Conservation (phyloP, 208 protist species). For the Leishmania aethiopica region DNA sequence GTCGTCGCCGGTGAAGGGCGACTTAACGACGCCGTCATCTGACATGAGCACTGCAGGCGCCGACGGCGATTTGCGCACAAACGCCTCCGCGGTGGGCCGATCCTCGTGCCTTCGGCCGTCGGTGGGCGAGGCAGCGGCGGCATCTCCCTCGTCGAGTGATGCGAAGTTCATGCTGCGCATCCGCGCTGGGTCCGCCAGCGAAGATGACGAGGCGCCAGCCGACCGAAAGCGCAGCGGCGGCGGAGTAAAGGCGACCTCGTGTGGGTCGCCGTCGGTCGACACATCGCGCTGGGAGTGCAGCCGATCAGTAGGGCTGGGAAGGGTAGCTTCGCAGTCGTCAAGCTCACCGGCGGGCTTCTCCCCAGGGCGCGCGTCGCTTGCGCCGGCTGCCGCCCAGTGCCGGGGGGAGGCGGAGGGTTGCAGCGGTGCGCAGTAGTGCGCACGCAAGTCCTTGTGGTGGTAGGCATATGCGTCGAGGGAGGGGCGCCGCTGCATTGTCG, state of each 20-base stretch:
- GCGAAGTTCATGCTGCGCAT: constrained; percentile 20
- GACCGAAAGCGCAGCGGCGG: not conserved
- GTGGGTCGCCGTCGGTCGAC: not conserved
- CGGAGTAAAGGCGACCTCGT: not conserved
- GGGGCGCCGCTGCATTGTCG: not conserved
- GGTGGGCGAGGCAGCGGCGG: not conserved
- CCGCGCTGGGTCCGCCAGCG: constrained; percentile 3
- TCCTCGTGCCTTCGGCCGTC: not conserved
- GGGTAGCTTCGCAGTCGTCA: not conserved
- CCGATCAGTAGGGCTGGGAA: not conserved
- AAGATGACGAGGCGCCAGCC: not conserved
- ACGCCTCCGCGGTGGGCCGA: not conserved
- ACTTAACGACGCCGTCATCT: not conserved
- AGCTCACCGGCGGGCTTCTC: not conserved
- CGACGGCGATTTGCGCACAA: not conserved
- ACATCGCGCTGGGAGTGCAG: not conserved
- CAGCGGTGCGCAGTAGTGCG: not conserved
- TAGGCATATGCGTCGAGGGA: not conserved
- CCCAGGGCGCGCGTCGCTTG: not conserved
- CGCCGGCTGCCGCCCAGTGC: not conserved
- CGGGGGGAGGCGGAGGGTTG: not conserved
- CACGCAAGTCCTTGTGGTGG: not conserved
- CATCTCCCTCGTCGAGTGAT: not conserved
- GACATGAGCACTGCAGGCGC: not conserved
- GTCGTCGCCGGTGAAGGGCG: not conserved